A percentile compares a stretch with the other conserved stretches of the same genome.
Conservation (phyloP, 352 stramenopile species). For the Phytopythium sindhum region DNA sequence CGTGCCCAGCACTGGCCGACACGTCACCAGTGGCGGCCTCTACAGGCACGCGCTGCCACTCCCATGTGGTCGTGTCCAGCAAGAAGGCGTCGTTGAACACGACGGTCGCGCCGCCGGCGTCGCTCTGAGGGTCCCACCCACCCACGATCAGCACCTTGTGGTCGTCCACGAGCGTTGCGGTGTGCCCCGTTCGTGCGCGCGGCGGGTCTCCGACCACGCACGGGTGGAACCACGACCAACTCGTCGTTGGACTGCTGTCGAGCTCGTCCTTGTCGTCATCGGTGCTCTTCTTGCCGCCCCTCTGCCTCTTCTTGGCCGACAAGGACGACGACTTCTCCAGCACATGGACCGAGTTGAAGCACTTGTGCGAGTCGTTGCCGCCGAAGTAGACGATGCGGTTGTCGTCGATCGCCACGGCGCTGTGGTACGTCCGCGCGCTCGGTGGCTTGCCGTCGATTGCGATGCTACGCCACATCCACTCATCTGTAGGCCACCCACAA, state of each 20-base stretch:
- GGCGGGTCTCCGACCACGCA: constrained; percentile 70
- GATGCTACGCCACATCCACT: constrained; percentile 88
- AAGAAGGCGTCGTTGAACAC: constrained; percentile 91
- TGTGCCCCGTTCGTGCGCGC: constrained; percentile 85
- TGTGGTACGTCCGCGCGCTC: constrained; percentile 90
- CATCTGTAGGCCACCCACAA: constrained; percentile 28
- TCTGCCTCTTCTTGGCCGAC: constrained; percentile 12
- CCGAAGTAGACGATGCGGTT: constrained; percentile 91
- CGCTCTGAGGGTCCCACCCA: constrained; percentile 91
- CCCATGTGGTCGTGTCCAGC: constrained; percentile 89
- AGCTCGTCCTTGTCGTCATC: constrained; percentile 6
- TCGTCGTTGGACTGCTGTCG: neutral
- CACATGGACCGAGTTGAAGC: constrained; percentile 92
- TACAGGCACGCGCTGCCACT: constrained; percentile 75
- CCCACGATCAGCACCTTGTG: constrained; percentile 90
- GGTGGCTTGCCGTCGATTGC: constrained; percentile 89
- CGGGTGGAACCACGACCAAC: constrained; percentile 89
- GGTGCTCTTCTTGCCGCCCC: constrained; percentile 8
- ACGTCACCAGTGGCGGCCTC: constrained; percentile 13
- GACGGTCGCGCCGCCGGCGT: constrained; percentile 31
- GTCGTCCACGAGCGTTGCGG: constrained; percentile 82
- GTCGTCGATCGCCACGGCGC: constrained; percentile 50
- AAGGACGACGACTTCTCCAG: constrained; percentile 54
- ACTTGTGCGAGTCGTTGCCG: constrained; percentile 89
- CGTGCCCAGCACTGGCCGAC: neutral